Percentiles rank a stretch among this genome's conserved stretches.
Conservation (phyloP, 352 stramenopile genomes). For the Phytophthora boehmeriae region DNA sequence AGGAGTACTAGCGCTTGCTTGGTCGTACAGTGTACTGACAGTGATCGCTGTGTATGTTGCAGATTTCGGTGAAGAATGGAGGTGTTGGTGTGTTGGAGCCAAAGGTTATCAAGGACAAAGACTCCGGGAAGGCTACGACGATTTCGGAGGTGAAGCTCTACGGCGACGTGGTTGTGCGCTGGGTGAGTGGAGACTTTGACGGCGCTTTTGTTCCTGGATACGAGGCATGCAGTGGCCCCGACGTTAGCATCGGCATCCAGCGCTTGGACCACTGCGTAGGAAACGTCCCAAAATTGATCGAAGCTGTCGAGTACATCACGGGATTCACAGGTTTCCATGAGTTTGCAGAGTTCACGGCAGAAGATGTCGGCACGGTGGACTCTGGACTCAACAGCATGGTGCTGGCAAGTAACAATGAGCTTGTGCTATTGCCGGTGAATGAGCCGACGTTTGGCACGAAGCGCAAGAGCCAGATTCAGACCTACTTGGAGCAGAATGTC, state of each 20-base stretch:
- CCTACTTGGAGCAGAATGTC: slow-evolving; percentile 96
- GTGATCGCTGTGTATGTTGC: background rate
- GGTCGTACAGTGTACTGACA: background rate
- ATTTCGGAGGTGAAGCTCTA: slow-evolving; percentile 89
- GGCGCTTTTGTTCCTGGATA: slow-evolving; percentile 86
- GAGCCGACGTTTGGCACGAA: slow-evolving; percentile 94
- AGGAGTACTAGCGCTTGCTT: too few relatives aligned
- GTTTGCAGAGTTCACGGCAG: slow-evolving; percentile 95
- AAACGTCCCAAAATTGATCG: slow-evolving; percentile 91
- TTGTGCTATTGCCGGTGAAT: slow-evolving; percentile 95
- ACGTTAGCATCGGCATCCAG: slow-evolving; percentile 80
- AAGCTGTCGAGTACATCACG: slow-evolving; percentile 86
- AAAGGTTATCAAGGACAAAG: slow-evolving; percentile 60
- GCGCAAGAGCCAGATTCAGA: slow-evolving; percentile 96
- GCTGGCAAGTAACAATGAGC: slow-evolving; percentile 92
- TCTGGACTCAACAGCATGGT: slow-evolving; percentile 96
- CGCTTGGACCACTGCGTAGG: slow-evolving; percentile 90
- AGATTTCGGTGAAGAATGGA: slow-evolving; percentile 70
- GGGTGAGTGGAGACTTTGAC: slow-evolving; percentile 76
- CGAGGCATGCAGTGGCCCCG: slow-evolving; percentile 51
- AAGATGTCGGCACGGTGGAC: slow-evolving; percentile 95
- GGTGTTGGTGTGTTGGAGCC: slow-evolving; percentile 61
- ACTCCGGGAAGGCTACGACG: slow-evolving; percentile 53
- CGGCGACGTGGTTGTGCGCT: slow-evolving; percentile 89
- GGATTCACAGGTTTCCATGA: slow-evolving; percentile 88